Percentiles rank a stretch among this genome's conserved stretches.
phyloP scores from a whole-genome alignment of 768 basidiomycete species.

The Rhodotorula toruloides region DNA sequence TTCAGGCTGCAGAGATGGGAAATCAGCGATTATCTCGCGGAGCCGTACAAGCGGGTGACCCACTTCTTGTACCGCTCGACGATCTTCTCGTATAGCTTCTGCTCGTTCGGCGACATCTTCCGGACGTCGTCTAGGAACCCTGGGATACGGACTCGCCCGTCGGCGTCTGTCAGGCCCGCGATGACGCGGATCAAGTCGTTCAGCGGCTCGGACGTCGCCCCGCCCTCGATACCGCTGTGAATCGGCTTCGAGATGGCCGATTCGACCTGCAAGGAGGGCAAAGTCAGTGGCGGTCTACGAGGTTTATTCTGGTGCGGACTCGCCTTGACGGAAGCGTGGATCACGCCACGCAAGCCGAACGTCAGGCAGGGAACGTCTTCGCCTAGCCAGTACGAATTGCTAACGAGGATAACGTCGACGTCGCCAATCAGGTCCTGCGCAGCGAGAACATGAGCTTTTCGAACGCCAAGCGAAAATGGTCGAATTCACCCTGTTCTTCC shows the following conservation, averaged over 20 bases:
- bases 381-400: constrained; percentile 95
- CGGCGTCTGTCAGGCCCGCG: constrained; percentile 58
- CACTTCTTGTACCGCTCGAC: constrained; percentile 49
- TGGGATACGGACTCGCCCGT: constrained; percentile 51
- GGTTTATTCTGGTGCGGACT: too few species aligned
- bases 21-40: background rate
- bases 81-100: constrained; percentile 62
- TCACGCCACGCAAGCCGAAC: constrained; percentile 87
- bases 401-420: constrained; percentile 78
- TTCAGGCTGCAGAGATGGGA: background rate
- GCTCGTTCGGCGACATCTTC: constrained; percentile 62
- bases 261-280: constrained; percentile 52
- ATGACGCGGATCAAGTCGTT: constrained; percentile 83
- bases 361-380: constrained; percentile 89
- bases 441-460: background rate
- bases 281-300: background rate
- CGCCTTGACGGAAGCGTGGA: constrained; percentile 69
- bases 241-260: constrained; percentile 76
- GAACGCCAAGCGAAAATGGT: too few species aligned
- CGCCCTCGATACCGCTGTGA: constrained; percentile 81
- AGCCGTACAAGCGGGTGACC: background rate
- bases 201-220: constrained; percentile 82
- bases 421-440: constrained; percentile 71
- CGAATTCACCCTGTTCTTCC: constrained; percentile 16
- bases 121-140: constrained; percentile 59